Evolutionary conservation across 768 basidiomycete genomes (phyloP).

Genomic region (Lyophyllum atratum): DNA sequence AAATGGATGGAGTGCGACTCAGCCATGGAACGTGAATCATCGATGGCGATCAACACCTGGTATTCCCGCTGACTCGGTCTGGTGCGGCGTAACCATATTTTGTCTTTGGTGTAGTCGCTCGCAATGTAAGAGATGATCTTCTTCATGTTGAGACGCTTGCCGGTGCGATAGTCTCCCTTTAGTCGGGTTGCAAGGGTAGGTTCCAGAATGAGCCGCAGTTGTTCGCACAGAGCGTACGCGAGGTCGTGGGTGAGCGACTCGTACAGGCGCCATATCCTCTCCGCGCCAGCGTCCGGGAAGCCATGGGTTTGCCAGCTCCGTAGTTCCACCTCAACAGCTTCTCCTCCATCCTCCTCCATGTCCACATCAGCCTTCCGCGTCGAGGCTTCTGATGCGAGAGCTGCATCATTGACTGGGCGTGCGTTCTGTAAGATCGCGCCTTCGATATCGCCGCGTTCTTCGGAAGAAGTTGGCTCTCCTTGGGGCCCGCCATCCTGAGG

Average conservation of each 20-base stretch:
- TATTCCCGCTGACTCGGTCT: conserved; percentile 94
- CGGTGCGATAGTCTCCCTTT: conserved; percentile 95
- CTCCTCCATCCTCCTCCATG: conserved; percentile 32
- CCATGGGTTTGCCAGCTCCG: conserved; percentile 63
- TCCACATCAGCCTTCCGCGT: conserved; percentile 32
- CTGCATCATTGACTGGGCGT: conserved; percentile 14
- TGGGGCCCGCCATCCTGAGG: conserved; percentile 21
- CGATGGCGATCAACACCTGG: conserved; percentile 91
- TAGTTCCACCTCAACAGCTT: conserved; percentile 48
- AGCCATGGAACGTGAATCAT: conserved; percentile 97
- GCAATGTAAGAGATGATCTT: conserved; percentile 98
- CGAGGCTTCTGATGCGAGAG: conserved; percentile 25
- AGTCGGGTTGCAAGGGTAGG: conserved; percentile 93
- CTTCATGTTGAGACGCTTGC: conserved; percentile 98
- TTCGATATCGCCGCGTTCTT: conserved; percentile 37
- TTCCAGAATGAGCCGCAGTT: conserved; percentile 93
- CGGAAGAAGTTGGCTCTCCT: conserved; percentile 23
- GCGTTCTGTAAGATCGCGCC: conserved; percentile 47
- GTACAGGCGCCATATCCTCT: conserved; percentile 90
- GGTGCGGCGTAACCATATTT: conserved; percentile 96
- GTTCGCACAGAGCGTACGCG: conserved; percentile 91
- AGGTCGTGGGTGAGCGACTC: conserved; percentile 89
- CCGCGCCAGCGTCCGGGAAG: conserved; percentile 55
- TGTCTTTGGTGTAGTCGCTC: conserved; percentile 98
- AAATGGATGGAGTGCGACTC: conserved; percentile 91